A percentile compares a stretch with the other conserved stretches of the same genome.
phyloP scores from a whole-genome alignment of 441 rosid species.

The Arabidopsis hybrid region DNA sequence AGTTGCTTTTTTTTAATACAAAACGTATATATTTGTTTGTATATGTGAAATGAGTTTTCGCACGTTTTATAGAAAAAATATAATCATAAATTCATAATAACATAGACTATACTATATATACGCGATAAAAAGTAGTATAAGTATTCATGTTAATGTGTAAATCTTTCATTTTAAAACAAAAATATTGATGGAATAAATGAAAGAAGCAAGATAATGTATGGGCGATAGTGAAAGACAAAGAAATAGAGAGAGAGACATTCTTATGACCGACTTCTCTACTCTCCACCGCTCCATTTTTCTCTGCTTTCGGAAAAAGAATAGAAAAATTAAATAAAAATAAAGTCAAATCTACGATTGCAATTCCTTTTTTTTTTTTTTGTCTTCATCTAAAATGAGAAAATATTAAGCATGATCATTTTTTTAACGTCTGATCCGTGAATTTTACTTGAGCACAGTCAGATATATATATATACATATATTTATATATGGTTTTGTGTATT shows the following conservation, averaged over 20 bases:
- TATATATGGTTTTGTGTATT: neutral
- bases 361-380: neutral
- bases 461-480: neutral
- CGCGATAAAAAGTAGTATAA: neutral
- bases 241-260: conserved; percentile 1
- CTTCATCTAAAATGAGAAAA: conserved; percentile 11
- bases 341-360: conserved; percentile 21
- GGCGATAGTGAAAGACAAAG: conserved; percentile 31
- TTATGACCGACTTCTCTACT: conserved; percentile 15
- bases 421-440: neutral
- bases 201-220: conserved; percentile 22
- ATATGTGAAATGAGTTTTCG: too few species aligned
- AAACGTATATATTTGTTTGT: too few species aligned
- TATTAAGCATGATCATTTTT: conserved; percentile 2
- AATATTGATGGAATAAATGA: neutral
- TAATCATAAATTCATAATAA: too few species aligned
- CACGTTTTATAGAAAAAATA: too few species aligned
- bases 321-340: neutral
- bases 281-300: conserved; percentile 34
- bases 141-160: neutral
- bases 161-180: too few species aligned
- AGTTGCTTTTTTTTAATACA: too few species aligned
- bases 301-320: neutral
- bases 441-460: neutral
- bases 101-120: too few species aligned